phyloP scores from a whole-genome alignment of 371 early-diverging fungal genomes.

The Mucor velutinosus region DNA sequence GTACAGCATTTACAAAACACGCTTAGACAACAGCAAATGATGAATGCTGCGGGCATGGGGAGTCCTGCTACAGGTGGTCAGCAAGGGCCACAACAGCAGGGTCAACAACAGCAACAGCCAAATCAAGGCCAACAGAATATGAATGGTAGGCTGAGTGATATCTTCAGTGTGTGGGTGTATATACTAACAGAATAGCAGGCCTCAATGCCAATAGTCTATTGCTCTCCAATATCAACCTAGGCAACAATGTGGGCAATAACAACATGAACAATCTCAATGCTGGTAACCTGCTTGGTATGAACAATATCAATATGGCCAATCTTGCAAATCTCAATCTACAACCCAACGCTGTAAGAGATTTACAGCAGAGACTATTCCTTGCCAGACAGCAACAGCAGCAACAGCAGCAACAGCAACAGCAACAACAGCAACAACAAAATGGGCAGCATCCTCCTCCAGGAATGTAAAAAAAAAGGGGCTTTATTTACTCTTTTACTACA shows the following conservation, averaged over 20 bases:
- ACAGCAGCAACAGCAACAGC: conserved; percentile 43
- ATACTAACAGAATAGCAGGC: conserved; percentile 10
- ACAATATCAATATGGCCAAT: conserved; percentile 25
- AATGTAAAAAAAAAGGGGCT: conserved; percentile 16
- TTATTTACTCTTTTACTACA: conserved; percentile 1
- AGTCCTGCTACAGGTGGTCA: conserved; percentile 11
- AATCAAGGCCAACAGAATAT: conserved; percentile 22
- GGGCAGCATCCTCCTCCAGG: conserved; percentile 25
- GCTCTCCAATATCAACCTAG: conserved; percentile 45
- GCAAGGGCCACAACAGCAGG: conserved; percentile 13
- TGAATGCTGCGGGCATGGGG: conserved; percentile 24
- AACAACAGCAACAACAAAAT: conserved; percentile 42
- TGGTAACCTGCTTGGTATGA: conserved; percentile 28
- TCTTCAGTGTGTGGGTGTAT: not conserved
- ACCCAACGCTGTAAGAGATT: conserved; percentile 36
- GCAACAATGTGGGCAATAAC: conserved; percentile 20
- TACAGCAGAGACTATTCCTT: conserved; percentile 35
- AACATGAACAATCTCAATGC: conserved; percentile 18
- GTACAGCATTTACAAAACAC: conserved; percentile 30
- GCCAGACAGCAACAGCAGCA: conserved; percentile 47
- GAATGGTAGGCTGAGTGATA: conserved; percentile 28
- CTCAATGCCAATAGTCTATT: conserved; percentile 45
- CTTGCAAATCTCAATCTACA: conserved; percentile 28
- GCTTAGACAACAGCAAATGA: conserved; percentile 34
- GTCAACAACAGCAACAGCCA: conserved; percentile 18